Percentiles rank a stretch among this genome's conserved stretches.
These are phyloP conservation scores for Geotrichum histeridarum DNA, from an alignment of 1,139 yeast species.

Conservation along the genomic window DNA sequence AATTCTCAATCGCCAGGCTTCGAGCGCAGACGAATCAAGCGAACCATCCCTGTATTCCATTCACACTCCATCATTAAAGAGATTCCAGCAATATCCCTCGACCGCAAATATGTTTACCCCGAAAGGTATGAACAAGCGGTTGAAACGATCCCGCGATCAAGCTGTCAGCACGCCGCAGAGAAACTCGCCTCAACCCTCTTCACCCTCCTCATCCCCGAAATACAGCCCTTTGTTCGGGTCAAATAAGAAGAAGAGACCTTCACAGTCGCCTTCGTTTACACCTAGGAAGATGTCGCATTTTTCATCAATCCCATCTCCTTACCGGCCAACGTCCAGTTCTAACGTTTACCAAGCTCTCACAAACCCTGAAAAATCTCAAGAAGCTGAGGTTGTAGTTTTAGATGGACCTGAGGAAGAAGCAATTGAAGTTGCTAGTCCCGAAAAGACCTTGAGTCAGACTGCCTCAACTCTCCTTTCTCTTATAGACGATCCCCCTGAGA, in stretches of 20 bases:
- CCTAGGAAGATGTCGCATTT: constrained; percentile 11
- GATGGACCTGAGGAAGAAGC: neutral
- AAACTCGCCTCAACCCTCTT: neutral
- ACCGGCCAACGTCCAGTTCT: constrained; percentile 5
- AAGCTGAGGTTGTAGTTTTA: neutral
- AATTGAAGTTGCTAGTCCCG: neutral
- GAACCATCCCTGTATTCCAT: neutral
- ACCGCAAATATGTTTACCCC: neutral
- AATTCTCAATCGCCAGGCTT: constrained; percentile 4
- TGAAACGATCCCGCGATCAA: neutral
- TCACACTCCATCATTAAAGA: constrained; percentile 4
- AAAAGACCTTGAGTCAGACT: constrained; percentile 50
- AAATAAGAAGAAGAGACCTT: constrained; percentile 3
- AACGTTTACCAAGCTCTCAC: constrained; percentile 7
- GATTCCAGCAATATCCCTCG: neutral
- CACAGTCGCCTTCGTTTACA: constrained; percentile 3
- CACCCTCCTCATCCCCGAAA: constrained; percentile 1
- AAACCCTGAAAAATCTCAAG: neutral
- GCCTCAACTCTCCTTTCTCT: constrained; percentile 63
- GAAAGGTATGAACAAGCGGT: neutral
- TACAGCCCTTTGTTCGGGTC: constrained; percentile 4
- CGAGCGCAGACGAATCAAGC: neutral
- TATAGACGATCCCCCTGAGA: constrained; percentile 43
- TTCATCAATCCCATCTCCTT: constrained; percentile 9
- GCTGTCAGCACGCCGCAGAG: neutral